These are phyloP conservation scores for Xanthoconium purpureum DNA, from an alignment of 768 basidiomycete species.

Conservation along the genomic window DNA sequence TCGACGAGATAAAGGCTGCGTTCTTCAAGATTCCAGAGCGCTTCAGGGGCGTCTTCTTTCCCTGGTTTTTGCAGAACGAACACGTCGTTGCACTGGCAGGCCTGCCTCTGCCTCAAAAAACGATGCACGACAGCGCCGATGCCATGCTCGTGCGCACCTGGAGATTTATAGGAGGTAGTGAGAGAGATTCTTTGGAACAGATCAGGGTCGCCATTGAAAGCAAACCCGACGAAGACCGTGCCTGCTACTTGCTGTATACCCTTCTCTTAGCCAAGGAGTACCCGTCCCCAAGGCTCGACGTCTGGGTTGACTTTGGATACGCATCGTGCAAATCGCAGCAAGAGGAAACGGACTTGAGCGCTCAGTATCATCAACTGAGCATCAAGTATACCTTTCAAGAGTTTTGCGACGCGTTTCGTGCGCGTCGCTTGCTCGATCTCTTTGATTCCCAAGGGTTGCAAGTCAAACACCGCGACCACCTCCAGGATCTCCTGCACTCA, in stretches of 20 bases:
- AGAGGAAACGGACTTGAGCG: background rate
- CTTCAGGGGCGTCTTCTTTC: background rate
- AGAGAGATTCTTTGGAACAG: background rate
- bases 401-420: background rate
- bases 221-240: background rate
- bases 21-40: background rate
- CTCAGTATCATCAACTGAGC: background rate
- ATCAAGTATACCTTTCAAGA: background rate
- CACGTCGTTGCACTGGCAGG: background rate
- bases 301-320: constrained; percentile 1
- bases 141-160: background rate
- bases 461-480: background rate
- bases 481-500: background rate
- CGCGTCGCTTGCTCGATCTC: background rate
- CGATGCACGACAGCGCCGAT: background rate
- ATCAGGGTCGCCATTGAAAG: background rate
- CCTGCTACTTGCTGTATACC: background rate
- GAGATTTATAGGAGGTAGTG: constrained; percentile 4
- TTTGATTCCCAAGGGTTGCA: background rate
- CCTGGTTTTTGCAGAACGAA: constrained; percentile 5
- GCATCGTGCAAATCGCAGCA: background rate
- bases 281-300: background rate
- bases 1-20: background rate
- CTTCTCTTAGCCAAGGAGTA: background rate
- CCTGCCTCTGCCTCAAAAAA: background rate